Evolutionary conservation across 495 filamentous ascomycete genomes (phyloP), one percentile per base, ranked within the genome.

Genomic region (Hypoxylon intermedium): DNA sequence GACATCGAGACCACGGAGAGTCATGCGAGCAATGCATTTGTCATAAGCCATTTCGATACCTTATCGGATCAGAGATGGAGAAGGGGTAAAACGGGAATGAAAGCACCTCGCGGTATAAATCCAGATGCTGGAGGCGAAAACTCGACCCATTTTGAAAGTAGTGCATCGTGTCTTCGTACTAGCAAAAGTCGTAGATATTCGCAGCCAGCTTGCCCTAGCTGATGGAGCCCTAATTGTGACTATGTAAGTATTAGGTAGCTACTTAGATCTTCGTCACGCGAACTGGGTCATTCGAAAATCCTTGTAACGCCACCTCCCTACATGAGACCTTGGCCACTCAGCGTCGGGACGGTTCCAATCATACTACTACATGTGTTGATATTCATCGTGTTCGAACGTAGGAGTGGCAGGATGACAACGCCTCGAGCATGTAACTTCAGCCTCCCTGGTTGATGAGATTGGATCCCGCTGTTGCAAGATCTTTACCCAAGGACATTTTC

Each of bases 191-290:
- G 61, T 51, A 49, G 50, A 37, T 51, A 59, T 65, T 55, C 61
- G 50, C 37, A 55, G 49, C 30, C n/a, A n/a, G n/a, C n/a, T 50
- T 21, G 47, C 20, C 34, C 43, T 59, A 59, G 55, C 18, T 42
- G 44, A 65, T 59, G 61, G 61, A 53, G 50, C 61, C 50, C 18
- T 40, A 30, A 31, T 56, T 64, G 49, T 47, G 28, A 58, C 49
- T 54, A 58, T 64, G 54, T 58, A 58, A 58, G 36, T 50, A 54
- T 58, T 64, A 58, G 43, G 53, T 58, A 64, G 53, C 36, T 44
- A 2, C 42, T 38, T 50, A 6, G 37, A 44, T 18, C 21, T 54
- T 50, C 36, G 9, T 54, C 43, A 58, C 43, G 43, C 60, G 60
- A 58, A 49, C 54, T 64, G 53, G 54, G 53, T 56, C 47, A 38